These are phyloP conservation scores for Hypoxylon trugodes DNA, from an alignment of 495 filamentous ascomycete genomes.

Conservation along the genomic window DNA sequence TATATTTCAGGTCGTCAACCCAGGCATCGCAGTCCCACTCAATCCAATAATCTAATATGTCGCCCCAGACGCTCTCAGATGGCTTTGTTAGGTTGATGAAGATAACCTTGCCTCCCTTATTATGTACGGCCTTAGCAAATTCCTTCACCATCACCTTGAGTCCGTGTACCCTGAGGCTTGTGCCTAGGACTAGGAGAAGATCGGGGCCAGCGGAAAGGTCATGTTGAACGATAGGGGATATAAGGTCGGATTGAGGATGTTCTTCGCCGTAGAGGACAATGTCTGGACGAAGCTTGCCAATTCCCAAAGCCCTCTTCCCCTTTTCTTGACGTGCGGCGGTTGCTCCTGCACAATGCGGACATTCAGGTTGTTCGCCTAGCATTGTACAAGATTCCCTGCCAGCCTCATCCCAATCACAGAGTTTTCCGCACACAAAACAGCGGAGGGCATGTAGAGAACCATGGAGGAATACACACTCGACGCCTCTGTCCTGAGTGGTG, in stretches of 20 bases:
- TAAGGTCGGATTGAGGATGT: constrained; percentile 69
- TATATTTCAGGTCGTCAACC: constrained; percentile 65
- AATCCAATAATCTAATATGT: constrained; percentile 73
- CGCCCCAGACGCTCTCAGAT: constrained; percentile 71
- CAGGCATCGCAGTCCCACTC: constrained; percentile 78
- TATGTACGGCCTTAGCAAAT: constrained; percentile 75
- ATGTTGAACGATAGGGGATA: constrained; percentile 68
- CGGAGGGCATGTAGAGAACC: constrained; percentile 67
- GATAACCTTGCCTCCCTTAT: constrained; percentile 68
- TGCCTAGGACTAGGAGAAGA: constrained; percentile 71
- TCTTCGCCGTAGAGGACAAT: constrained; percentile 77
- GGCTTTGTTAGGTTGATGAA: constrained; percentile 76
- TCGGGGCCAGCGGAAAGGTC: constrained; percentile 69
- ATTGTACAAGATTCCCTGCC: constrained; percentile 57
- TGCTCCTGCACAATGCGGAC: constrained; percentile 64
- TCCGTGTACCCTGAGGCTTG: constrained; percentile 73
- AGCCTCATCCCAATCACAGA: constrained; percentile 67
- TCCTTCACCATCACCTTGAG: constrained; percentile 72
- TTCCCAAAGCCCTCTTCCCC: constrained; percentile 68
- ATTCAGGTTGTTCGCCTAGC: constrained; percentile 68
- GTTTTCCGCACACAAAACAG: constrained; percentile 68
- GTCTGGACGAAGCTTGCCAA: constrained; percentile 71
- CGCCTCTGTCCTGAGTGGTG: constrained; percentile 45
- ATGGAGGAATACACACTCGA: constrained; percentile 73
- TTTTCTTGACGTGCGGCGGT: constrained; percentile 64